Evolutionary conservation across 2,329 filamentous ascomycete species (phyloP), one percentile per base, ranked within the genome.

Genomic region (Phaeophleospora eucalypticola): DNA sequence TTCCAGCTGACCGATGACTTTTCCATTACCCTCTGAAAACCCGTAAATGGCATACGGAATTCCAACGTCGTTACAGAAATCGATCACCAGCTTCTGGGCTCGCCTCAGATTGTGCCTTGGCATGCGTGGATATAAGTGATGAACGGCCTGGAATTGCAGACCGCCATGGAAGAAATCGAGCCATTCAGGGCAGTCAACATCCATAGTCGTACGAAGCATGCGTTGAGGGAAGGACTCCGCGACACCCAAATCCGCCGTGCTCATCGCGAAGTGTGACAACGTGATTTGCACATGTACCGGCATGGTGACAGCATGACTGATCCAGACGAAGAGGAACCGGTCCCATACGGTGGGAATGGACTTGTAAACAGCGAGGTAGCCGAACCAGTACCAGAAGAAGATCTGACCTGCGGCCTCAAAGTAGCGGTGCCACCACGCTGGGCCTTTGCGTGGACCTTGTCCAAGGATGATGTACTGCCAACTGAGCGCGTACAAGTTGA

Each of bases 241-340:
- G 38, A 79, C 75, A 49, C 82, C 82, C 2, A 85, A 72, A 52
- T 86, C 80, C 0, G 78, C 69, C 2, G 81, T 84, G 18, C 79
- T 81, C 83, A 86, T 87, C 49, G 80, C 83, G 73, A 83, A 87
- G 67, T 87, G 84, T 1, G 79, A 83, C 7, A 87, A 76, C 0
- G 83, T 86, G 63, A 87, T 86, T 58, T 87, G 84, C 2, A 86
- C 74, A 61, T 87, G 84, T 17, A 87, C 73, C 0, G 82, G 82
- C 73, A 83, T 80, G 21, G 82, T 83, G 60, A 83, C 66, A 39
- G 81, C 74, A 65, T 87, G 83, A 20, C 77, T 81, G 44, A 86
- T 69, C 34, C 86, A 66, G 2, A 86, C 75, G 55, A 83, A 87
- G 41, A 69, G 63, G 48, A 86, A 69, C 18, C 82, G 81, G 17